Conservation (phyloP, 2,329 filamentous ascomycete species). For the Fusarium praegraminearum region DNA sequence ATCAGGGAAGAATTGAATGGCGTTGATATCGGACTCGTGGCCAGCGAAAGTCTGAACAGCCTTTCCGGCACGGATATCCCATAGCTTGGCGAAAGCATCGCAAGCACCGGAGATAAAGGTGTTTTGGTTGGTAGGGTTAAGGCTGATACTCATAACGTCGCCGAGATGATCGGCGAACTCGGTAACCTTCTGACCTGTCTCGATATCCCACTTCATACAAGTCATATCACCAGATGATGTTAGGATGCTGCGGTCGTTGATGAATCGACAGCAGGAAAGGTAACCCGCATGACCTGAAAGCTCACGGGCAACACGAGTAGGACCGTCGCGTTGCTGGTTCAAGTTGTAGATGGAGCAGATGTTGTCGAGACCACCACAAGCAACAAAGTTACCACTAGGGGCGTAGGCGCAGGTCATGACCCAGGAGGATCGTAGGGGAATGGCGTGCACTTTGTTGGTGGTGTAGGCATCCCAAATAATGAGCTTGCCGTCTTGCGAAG, state of each 20-base stretch:
- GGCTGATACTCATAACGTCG: constrained; percentile 99
- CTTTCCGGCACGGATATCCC: constrained; percentile 98
- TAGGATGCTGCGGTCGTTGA: constrained; percentile 97
- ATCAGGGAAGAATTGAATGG: constrained; percentile 99
- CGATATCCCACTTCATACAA: constrained; percentile 99
- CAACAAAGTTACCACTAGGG: constrained; percentile 97
- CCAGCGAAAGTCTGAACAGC: constrained; percentile 98
- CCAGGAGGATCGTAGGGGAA: constrained; percentile 96
- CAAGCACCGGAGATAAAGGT: constrained; percentile 99
- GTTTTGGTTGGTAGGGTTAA: constrained; percentile 99
- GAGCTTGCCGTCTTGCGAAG: constrained; percentile 98
- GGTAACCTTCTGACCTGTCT: constrained; percentile 95
- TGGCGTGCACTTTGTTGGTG: constrained; percentile 99
- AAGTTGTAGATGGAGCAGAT: constrained; percentile 99
- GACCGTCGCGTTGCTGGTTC: constrained; percentile 93
- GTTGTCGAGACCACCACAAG: constrained; percentile 98
- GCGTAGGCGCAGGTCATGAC: constrained; percentile 99
- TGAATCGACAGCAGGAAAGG: constrained; percentile 97
- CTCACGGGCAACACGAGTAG: constrained; percentile 94
- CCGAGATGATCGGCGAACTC: constrained; percentile 98
- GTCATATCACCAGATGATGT: constrained; percentile 99
- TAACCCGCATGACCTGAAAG: constrained; percentile 97
- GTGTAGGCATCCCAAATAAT: constrained; percentile 99
- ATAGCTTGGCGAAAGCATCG: constrained; percentile 97
- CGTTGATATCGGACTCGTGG: constrained; percentile 99